These are phyloP conservation scores for Osmanthus fragrans DNA, from an alignment of 257 asterid genomes.

Conservation along the genomic window DNA sequence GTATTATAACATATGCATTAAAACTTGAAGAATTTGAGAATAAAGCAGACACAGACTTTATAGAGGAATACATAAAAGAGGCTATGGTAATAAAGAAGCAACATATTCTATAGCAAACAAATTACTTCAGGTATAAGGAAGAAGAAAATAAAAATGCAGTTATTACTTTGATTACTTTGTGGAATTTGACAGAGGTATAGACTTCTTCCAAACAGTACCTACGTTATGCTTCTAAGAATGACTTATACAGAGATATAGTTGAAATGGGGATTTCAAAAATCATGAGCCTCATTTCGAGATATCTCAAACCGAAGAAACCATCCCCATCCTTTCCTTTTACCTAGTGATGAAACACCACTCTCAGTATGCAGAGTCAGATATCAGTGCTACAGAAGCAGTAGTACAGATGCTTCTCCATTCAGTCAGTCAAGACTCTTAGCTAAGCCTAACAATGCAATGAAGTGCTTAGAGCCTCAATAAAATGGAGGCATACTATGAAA, in stretches of 20 bases:
- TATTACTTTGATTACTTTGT: neutral
- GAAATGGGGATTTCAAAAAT: neutral
- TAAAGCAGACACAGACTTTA: slow-evolving; percentile 6
- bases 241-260: neutral
- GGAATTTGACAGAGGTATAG: neutral
- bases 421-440: neutral
- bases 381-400: neutral
- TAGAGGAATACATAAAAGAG: slow-evolving; percentile 12
- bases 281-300: neutral
- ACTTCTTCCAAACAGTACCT: neutral
- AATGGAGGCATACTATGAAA: neutral
- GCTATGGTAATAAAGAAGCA: slow-evolving; percentile 15
- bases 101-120: slow-evolving; percentile 1
- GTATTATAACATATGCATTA: slow-evolving; percentile 33
- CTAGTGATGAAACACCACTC: neutral
- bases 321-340: neutral
- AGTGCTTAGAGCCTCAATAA: neutral
- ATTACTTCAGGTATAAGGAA: slow-evolving; percentile 7
- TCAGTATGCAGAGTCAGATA: neutral
- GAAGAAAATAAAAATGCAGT: neutral
- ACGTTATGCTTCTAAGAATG: neutral
- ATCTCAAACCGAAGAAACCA: neutral
- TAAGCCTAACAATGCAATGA: neutral
- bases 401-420: neutral
- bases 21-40: slow-evolving; percentile 10